Conservation (phyloP, 1,139 yeast species). For the Pichia sp. region DNA sequence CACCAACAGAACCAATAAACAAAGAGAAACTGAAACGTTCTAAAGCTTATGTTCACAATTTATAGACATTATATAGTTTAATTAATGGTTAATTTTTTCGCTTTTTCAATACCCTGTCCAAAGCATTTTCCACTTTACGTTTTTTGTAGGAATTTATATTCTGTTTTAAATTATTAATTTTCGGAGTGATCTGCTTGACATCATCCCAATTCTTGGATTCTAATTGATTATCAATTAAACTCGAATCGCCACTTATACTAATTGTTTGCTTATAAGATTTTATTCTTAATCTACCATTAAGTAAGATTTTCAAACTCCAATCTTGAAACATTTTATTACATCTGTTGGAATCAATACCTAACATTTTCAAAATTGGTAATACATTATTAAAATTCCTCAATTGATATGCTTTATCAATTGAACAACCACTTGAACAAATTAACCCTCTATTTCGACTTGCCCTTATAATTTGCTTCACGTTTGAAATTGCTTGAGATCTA, state of each 20-base stretch:
- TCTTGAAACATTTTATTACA: constrained; percentile 55
- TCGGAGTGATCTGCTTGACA: background rate
- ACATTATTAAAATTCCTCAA: constrained; percentile 65
- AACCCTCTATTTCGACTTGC: constrained; percentile 79
- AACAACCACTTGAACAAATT: constrained; percentile 73
- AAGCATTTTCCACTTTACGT: constrained; percentile 14
- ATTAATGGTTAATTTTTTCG: background rate
- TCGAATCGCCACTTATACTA: constrained; percentile 40
- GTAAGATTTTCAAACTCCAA: constrained; percentile 55
- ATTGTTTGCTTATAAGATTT: constrained; percentile 67
- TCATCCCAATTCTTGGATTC: constrained; percentile 16
- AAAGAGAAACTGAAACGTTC: constrained; percentile 3
- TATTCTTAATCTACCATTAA: constrained; percentile 65
- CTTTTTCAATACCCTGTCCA: constrained; percentile 21
- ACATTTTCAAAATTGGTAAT: constrained; percentile 53
- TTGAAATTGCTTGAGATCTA: constrained; percentile 43
- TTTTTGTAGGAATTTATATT: constrained; percentile 27
- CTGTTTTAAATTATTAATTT: constrained; percentile 22
- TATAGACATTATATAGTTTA: background rate
- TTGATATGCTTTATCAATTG: constrained; percentile 42
- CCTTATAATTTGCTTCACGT: constrained; percentile 69
- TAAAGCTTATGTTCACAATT: constrained; percentile 2
- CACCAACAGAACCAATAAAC: background rate
- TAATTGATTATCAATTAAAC: constrained; percentile 24
- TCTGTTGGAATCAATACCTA: constrained; percentile 63